phyloP scores from a whole-genome alignment of 768 basidiomycete species.

The Mycena albidolilacea region DNA sequence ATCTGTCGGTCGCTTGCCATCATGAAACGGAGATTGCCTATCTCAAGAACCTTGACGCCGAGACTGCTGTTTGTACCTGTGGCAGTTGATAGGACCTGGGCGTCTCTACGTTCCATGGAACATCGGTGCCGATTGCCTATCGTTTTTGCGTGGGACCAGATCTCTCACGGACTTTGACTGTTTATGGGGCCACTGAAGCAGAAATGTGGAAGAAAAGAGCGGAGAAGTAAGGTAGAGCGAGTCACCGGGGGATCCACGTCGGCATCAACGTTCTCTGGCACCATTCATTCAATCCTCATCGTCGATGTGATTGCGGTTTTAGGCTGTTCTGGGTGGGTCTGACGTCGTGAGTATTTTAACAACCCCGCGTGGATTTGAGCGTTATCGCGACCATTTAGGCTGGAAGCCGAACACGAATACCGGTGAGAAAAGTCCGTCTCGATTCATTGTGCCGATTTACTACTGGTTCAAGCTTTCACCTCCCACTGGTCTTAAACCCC shows the following conservation, averaged over 20 bases:
- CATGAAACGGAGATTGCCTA: not conserved
- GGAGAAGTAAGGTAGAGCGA: not conserved
- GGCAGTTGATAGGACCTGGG: conserved; percentile 9
- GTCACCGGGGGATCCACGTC: not conserved
- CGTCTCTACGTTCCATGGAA: not conserved
- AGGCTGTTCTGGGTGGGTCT: not conserved
- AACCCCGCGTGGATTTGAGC: conserved; percentile 16
- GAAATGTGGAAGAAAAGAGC: not conserved
- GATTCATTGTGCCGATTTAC: conserved; percentile 11
- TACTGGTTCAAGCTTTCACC: conserved; percentile 7
- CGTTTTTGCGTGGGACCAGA: not conserved
- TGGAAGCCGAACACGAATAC: conserved; percentile 22
- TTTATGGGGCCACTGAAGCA: too few species aligned
- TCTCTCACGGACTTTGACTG: not conserved
- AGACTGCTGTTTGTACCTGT: not conserved
- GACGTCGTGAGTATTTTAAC: conserved; percentile 19
- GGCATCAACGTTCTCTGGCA: not conserved
- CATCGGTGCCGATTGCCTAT: not conserved
- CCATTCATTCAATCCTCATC: not conserved
- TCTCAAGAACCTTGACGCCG: not conserved
- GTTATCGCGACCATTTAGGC: conserved; percentile 19
- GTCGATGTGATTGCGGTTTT: conserved; percentile 1
- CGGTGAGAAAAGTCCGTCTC: not conserved
- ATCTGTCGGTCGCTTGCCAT: too few species aligned
- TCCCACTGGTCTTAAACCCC: not conserved